Evolutionary conservation across 2,329 filamentous ascomycete species (phyloP).

Genomic region (Sporothrix sp.): DNA sequence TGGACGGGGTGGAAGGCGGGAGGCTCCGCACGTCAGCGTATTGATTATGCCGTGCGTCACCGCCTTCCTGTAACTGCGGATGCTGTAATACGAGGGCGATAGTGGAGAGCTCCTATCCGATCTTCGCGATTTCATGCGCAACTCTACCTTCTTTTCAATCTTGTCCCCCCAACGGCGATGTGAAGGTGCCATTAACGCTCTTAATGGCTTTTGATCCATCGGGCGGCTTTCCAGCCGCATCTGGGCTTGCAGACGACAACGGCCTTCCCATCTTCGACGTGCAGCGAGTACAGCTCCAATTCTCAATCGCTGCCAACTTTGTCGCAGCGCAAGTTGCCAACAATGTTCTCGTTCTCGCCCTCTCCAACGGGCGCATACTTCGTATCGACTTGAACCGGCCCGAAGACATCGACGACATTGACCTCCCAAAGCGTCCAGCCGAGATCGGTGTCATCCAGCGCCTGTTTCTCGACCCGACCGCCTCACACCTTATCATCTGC

Average conservation of each 20-base stretch:
- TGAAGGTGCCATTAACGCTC: conserved; percentile 1
- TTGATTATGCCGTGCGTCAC: conserved; percentile 6
- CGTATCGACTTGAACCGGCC: conserved; percentile 90
- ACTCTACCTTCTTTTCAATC: not conserved
- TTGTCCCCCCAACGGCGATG: conserved; percentile 5
- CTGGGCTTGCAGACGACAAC: conserved; percentile 41
- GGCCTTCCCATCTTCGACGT: conserved; percentile 88
- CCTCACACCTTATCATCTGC: conserved; percentile 84
- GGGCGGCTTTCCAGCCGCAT: conserved; percentile 58
- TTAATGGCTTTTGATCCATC: conserved; percentile 57
- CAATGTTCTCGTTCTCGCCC: conserved; percentile 85
- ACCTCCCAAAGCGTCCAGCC: conserved; percentile 84
- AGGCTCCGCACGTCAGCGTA: not conserved
- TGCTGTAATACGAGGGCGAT: no score
- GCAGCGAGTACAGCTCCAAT: conserved; percentile 84
- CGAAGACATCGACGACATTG: conserved; percentile 96
- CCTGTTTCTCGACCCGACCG: conserved; percentile 96
- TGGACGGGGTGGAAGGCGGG: no score
- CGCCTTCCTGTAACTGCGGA: conserved; percentile 1
- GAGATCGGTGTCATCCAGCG: conserved; percentile 87
- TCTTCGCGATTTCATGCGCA: not conserved
- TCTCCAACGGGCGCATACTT: conserved; percentile 85
- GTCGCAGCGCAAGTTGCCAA: conserved; percentile 95
- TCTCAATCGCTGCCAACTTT: conserved; percentile 89
- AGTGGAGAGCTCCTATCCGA: not conserved